Evolutionary conservation across 192 early-diverging fungal species (phyloP).

Genomic region (Neocallimastix lanati): DNA sequence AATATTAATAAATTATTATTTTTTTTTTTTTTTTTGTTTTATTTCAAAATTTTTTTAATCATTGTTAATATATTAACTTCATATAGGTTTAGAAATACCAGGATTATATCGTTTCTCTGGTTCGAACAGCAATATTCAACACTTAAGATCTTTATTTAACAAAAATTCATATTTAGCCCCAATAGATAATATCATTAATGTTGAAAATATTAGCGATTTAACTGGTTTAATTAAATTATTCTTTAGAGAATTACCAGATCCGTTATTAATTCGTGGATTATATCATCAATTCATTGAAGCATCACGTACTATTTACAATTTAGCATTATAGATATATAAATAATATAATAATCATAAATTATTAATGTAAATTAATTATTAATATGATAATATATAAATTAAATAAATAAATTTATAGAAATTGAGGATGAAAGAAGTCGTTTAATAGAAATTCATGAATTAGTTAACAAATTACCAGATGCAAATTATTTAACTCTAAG

Average conservation of each 20-base stretch:
- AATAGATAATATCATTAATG: conserved; percentile 31
- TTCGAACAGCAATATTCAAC: conserved; percentile 50
- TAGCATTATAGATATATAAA: too few species aligned
- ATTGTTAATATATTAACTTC: too few species aligned
- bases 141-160: conserved; percentile 53
- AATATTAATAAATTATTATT: too few species aligned
- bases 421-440: conserved; percentile 42
- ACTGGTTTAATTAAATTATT: conserved; percentile 78
- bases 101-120: conserved; percentile 88
- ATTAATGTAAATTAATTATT: too few species aligned
- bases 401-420: too few species aligned
- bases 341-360: too few species aligned
- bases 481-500: conserved; percentile 69
- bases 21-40: too few species aligned
- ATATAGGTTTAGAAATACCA: conserved; percentile 42
- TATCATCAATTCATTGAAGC: conserved; percentile 54
- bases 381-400: too few species aligned
- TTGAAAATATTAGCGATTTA: conserved; percentile 62
- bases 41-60: too few species aligned
- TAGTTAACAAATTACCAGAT: conserved; percentile 55
- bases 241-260: conserved; percentile 86
- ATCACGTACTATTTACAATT: too few species aligned
- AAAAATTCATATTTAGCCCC: conserved; percentile 6
- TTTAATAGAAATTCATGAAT: conserved; percentile 53
- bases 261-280: conserved; percentile 48